A percentile compares a stretch with the other conserved stretches of the same genome.
phyloP scores from a whole-genome alignment of 495 filamentous ascomycete species.

The Massariosphaeria phaeospora region DNA sequence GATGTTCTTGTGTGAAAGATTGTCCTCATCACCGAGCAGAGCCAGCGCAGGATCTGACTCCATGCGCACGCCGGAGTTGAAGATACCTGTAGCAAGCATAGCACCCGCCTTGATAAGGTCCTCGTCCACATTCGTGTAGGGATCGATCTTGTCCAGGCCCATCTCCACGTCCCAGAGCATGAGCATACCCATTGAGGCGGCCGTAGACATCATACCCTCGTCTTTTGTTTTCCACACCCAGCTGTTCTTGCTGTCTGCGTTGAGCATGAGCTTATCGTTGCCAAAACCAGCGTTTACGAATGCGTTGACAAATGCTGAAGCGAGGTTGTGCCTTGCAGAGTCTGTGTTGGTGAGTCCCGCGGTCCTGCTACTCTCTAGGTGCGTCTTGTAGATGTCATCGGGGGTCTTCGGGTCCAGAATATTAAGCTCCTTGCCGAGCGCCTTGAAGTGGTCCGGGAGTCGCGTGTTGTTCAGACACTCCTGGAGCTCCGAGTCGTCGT shows the following conservation, averaged over 20 bases:
- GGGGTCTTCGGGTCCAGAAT: slow-evolving; percentile 94
- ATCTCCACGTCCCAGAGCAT: slow-evolving; percentile 85
- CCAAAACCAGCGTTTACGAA: slow-evolving; percentile 96
- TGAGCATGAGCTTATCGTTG: slow-evolving; percentile 94
- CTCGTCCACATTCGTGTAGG: slow-evolving; percentile 78
- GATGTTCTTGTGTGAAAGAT: slow-evolving; percentile 67
- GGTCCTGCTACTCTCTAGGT: slow-evolving; percentile 88
- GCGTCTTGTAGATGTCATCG: slow-evolving; percentile 99
- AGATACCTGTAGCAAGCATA: slow-evolving; percentile 81
- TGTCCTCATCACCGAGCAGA: slow-evolving; percentile 71
- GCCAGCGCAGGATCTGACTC: slow-evolving; percentile 86
- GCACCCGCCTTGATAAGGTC: slow-evolving; percentile 86
- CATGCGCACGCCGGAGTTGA: slow-evolving; percentile 83
- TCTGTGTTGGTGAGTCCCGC: slow-evolving; percentile 90
- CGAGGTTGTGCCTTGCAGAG: slow-evolving; percentile 91
- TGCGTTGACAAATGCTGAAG: slow-evolving; percentile 91
- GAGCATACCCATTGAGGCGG: slow-evolving; percentile 85
- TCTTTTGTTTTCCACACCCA: slow-evolving; percentile 99
- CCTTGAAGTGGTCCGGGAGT: slow-evolving; percentile 87
- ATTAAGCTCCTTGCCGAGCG: slow-evolving; percentile 89
- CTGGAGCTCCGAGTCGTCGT: slow-evolving; percentile 68
- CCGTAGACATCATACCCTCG: slow-evolving; percentile 92
- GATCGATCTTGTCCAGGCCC: slow-evolving; percentile 87
- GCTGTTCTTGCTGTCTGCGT: slow-evolving; percentile 69
- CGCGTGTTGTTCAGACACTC: slow-evolving; percentile 84